These are phyloP conservation scores for Isabelozyma gotoi DNA, from an alignment of 805 yeast species.

Conservation along the genomic window DNA sequence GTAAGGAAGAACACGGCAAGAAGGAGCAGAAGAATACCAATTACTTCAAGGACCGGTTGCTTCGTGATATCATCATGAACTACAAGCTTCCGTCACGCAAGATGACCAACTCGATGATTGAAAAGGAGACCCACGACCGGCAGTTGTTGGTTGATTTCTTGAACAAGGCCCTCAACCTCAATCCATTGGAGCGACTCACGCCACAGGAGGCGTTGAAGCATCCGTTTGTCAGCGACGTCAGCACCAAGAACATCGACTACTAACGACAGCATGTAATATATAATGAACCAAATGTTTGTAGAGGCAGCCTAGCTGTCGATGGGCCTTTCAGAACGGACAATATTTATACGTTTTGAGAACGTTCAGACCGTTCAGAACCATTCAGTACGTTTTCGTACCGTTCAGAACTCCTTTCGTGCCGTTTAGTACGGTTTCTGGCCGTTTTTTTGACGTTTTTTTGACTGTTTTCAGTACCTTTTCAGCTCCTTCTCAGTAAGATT, in stretches of 20 bases:
- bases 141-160: conserved; percentile 74
- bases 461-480: no score
- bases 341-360: no score
- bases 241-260: neutral
- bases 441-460: no score
- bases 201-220: conserved; percentile 94
- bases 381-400: no score
- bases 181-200: conserved; percentile 94
- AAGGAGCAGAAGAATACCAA: conserved; percentile 80
- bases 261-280: neutral
- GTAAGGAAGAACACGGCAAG: conserved; percentile 29
- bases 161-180: conserved; percentile 71
- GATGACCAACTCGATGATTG: conserved; percentile 53
- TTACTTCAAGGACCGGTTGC: conserved; percentile 65
- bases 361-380: no score
- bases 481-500: no score
- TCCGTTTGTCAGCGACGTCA: conserved; percentile 69
- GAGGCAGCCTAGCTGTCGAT: neutral
- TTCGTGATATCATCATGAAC: conserved; percentile 73
- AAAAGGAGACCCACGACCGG: conserved; percentile 73
- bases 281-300: neutral
- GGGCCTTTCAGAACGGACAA: no score
- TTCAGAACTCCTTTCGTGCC: no score
- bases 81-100: conserved; percentile 67
- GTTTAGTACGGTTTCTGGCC: no score